Evolutionary conservation across 2,329 filamentous ascomycete species (phyloP).

Genomic region (Penicillium sp.): DNA sequence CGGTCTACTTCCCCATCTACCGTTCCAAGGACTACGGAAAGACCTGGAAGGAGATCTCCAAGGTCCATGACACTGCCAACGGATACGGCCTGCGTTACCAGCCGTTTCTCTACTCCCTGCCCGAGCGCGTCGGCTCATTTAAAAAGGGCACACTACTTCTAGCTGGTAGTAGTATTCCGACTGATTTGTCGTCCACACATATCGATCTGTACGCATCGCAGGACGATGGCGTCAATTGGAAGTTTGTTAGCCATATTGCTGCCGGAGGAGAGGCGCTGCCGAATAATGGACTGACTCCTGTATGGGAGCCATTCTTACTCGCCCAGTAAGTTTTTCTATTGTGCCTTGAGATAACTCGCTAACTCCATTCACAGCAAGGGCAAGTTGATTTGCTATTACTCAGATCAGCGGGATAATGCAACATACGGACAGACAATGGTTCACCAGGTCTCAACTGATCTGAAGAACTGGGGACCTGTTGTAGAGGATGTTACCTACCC

Average conservation of each 20-base stretch:
- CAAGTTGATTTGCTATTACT: conserved; percentile 66
- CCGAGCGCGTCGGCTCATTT: conserved; percentile 57
- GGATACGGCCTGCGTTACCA: conserved; percentile 68
- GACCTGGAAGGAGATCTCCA: conserved; percentile 64
- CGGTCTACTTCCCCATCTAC: conserved; percentile 54
- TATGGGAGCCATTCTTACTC: conserved; percentile 71
- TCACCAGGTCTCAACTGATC: conserved; percentile 62
- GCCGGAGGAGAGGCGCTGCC: conserved; percentile 61
- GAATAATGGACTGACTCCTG: conserved; percentile 64
- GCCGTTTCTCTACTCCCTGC: conserved; percentile 66
- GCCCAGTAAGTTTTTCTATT: conserved; percentile 42
- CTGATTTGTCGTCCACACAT: conserved; percentile 60
- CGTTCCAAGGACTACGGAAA: conserved; percentile 55
- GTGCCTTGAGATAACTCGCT: background rate
- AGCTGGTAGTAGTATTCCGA: conserved; percentile 57
- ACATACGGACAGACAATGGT: conserved; percentile 66
- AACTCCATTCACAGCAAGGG: conserved; percentile 43
- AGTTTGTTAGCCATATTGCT: conserved; percentile 66
- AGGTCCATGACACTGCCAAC: conserved; percentile 63
- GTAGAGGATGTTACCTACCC: conserved; percentile 56
- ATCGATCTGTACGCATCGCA: conserved; percentile 68
- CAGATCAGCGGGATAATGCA: conserved; percentile 65
- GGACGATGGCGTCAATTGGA: conserved; percentile 63
- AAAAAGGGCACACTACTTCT: conserved; percentile 63
- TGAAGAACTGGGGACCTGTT: conserved; percentile 61